Conservation (phyloP, 1,284 basidiomycete species). For the Gymnopus androsaceus region DNA sequence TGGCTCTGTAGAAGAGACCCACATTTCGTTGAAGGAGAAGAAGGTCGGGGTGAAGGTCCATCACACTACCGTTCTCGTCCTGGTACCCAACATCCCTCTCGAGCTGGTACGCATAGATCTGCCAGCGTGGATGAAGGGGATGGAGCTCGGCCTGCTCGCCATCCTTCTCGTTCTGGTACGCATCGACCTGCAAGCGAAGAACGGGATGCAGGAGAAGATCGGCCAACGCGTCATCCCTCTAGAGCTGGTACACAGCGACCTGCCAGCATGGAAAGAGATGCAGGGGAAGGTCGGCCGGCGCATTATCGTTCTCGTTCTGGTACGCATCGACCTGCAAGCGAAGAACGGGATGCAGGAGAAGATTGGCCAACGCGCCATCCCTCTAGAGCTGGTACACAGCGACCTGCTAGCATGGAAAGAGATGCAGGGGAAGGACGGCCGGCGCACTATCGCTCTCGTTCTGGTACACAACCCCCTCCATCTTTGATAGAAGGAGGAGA, state of each 20-base stretch:
- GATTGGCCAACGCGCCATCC: not conserved
- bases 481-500: constrained; percentile 1
- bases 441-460: constrained; percentile 12
- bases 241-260: not conserved
- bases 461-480: constrained; percentile 12
- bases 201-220: no score
- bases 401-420: not conserved
- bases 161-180: not conserved
- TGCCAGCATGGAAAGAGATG: not conserved
- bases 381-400: not conserved
- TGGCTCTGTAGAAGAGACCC: no score
- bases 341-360: not conserved
- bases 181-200: not conserved
- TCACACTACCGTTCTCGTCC: no score
- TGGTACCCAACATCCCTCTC: no score
- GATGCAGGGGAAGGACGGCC: not conserved
- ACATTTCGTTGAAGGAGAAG: no score
- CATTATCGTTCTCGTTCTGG: constrained; percentile 15
- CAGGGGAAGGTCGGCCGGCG: not conserved
- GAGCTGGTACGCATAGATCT: no score
- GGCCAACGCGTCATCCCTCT: not conserved
- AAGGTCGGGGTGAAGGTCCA: no score
- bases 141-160: no score
- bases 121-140: no score
- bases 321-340: not conserved